phyloP scores from a whole-genome alignment of 169 alveolate genomes.

The Theileria orientalis region DNA sequence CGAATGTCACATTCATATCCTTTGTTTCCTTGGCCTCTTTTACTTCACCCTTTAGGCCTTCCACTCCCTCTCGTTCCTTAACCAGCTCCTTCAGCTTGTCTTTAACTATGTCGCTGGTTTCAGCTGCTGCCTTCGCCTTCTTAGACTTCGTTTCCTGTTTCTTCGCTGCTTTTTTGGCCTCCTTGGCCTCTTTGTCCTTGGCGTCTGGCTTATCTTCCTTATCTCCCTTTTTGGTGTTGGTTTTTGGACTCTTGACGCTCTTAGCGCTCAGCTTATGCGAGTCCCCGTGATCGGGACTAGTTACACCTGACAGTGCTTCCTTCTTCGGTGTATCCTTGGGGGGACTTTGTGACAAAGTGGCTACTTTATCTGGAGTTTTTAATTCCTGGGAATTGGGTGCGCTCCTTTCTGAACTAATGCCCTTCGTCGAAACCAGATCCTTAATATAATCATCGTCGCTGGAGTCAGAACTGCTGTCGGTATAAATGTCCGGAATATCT shows the following conservation, averaged over 20 bases:
- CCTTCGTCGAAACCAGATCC: neutral
- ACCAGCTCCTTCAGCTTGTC: neutral
- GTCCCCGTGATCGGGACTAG: neutral
- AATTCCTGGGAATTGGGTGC: neutral
- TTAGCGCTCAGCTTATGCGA: neutral
- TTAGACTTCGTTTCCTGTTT: slow-evolving; percentile 4
- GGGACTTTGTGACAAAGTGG: neutral
- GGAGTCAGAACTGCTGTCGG: slow-evolving; percentile 21
- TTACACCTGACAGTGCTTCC: neutral
- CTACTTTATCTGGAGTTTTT: neutral
- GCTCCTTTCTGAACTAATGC: neutral
- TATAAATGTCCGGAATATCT: slow-evolving; percentile 25
- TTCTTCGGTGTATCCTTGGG: neutral
- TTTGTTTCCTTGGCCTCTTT: too few species aligned
- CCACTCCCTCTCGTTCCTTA: too few species aligned
- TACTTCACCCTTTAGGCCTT: too few species aligned
- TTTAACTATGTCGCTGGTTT: neutral
- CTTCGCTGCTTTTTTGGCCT: neutral
- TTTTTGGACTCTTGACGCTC: neutral
- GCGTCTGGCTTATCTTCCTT: neutral
- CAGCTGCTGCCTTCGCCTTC: neutral
- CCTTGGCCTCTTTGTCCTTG: neutral
- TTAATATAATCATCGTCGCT: slow-evolving; percentile 26
- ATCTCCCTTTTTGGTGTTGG: neutral
- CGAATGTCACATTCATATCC: neutral